Conservation (phyloP, 73 alveolate genomes). For the Paraurostyla sp. region DNA sequence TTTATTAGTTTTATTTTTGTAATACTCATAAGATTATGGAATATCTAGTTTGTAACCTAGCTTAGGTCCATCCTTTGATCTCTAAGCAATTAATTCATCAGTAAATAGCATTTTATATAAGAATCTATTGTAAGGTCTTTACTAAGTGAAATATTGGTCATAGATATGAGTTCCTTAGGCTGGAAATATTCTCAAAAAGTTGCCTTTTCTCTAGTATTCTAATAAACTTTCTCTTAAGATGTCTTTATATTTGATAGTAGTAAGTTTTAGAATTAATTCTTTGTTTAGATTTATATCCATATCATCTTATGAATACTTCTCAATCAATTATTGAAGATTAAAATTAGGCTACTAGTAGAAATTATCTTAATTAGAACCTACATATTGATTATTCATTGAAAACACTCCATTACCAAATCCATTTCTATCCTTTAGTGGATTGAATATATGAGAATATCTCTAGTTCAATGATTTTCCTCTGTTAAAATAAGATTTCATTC, state of each 20-base stretch:
- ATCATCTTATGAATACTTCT: not conserved
- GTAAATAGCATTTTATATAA: slow-evolving; percentile 65
- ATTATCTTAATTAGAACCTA: not conserved
- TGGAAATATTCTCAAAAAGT: slow-evolving; percentile 81
- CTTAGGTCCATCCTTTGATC: not conserved
- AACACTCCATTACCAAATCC: not conserved
- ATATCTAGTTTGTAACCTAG: not conserved
- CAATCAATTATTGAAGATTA: not conserved
- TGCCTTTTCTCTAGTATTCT: slow-evolving; percentile 75
- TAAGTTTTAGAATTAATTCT: slow-evolving; percentile 11
- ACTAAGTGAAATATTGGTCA: slow-evolving; percentile 63
- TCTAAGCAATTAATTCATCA: slow-evolving; percentile 44
- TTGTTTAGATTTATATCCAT: slow-evolving; percentile 1
- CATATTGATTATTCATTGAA: not conserved
- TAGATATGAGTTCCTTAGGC: slow-evolving; percentile 64
- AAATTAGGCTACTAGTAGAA: slow-evolving; percentile 20
- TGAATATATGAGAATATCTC: slow-evolving; percentile 39
- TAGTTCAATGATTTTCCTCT: slow-evolving; percentile 67
- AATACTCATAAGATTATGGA: slow-evolving; percentile 22
- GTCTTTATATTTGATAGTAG: slow-evolving; percentile 65
- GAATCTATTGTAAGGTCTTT: slow-evolving; percentile 60
- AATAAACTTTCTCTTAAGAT: slow-evolving; percentile 67
- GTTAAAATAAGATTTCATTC: slow-evolving; percentile 69
- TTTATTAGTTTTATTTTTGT: not conserved
- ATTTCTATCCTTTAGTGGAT: slow-evolving; percentile 37